These are phyloP conservation scores for Lasiosphaeriaceae sp. DNA, from an alignment of 495 filamentous ascomycete genomes.

Conservation along the genomic window DNA sequence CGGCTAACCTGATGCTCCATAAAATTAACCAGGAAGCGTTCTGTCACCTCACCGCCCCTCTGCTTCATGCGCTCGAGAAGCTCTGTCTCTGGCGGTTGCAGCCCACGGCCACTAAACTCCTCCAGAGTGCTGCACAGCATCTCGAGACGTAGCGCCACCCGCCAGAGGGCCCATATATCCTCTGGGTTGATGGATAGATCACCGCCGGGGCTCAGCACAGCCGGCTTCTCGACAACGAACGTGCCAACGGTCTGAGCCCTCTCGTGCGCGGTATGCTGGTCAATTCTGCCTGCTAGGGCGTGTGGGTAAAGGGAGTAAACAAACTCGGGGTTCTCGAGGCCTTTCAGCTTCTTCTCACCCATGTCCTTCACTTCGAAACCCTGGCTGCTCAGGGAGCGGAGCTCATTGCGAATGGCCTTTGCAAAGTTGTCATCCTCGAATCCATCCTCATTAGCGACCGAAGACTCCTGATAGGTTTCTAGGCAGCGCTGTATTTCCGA, in stretches of 20 bases:
- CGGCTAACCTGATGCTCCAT: slow-evolving; percentile 91
- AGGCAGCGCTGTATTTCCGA: slow-evolving; percentile 88
- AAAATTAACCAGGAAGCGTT: slow-evolving; percentile 78
- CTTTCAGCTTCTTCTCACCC: slow-evolving; percentile 89
- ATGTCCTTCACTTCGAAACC: slow-evolving; percentile 97
- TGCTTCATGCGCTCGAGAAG: slow-evolving; percentile 80
- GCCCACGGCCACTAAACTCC: slow-evolving; percentile 48
- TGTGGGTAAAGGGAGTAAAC: slow-evolving; percentile 93
- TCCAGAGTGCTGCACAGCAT: slow-evolving; percentile 86
- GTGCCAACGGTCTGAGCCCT: slow-evolving; percentile 31
- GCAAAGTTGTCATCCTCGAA: slow-evolving; percentile 67
- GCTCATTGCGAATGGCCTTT: slow-evolving; percentile 76
- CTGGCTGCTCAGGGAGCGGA: slow-evolving; percentile 81
- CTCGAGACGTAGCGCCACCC: slow-evolving; percentile 81
- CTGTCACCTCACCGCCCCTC: slow-evolving; percentile 79
- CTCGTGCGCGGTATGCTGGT: slow-evolving; percentile 55
- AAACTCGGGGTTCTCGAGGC: slow-evolving; percentile 93
- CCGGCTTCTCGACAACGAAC: slow-evolving; percentile 41
- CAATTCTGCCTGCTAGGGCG: slow-evolving; percentile 72
- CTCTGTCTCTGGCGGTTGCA: slow-evolving; percentile 73
- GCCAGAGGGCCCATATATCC: slow-evolving; percentile 85
- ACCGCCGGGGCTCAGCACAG: slow-evolving; percentile 42
- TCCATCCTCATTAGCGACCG: slow-evolving; percentile 63
- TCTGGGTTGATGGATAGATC: slow-evolving; percentile 71
- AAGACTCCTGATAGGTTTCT: slow-evolving; percentile 73